Conservation (phyloP, 2,329 filamentous ascomycete species). For the Pleoardoris graminearum region DNA sequence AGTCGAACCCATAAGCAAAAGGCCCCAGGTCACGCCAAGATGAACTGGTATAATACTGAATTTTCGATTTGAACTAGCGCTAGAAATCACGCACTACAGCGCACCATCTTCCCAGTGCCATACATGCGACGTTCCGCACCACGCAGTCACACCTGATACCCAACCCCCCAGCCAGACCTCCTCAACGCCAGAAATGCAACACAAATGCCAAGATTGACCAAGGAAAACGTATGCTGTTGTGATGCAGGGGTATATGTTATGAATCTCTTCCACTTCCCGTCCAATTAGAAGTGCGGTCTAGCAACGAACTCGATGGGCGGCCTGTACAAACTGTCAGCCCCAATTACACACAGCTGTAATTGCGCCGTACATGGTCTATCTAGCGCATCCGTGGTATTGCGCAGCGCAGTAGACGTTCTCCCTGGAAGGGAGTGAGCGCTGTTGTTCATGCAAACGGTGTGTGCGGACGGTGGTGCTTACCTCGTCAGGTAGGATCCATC, state of each 20-base stretch:
- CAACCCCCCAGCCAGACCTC: background rate
- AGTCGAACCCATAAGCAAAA: too few relatives aligned
- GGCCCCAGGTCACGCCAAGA: too few relatives aligned
- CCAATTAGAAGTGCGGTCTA: slow-evolving; percentile 6
- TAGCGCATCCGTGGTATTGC: slow-evolving; percentile 20
- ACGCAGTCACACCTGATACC: background rate
- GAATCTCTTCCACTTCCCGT: background rate
- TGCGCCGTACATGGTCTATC: slow-evolving; percentile 3
- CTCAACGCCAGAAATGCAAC: slow-evolving; percentile 8
- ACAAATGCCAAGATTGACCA: background rate
- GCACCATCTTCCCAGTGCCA: too few relatives aligned
- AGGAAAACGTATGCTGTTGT: background rate
- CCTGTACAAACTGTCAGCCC: background rate
- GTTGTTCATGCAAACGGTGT: background rate
- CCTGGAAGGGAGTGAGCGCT: slow-evolving; percentile 15
- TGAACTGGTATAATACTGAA: too few relatives aligned
- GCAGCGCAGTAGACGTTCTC: slow-evolving; percentile 22
- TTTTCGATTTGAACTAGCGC: too few relatives aligned
- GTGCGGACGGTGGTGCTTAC: slow-evolving; percentile 19
- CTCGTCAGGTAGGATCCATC: slow-evolving; percentile 45
- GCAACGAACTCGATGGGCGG: slow-evolving; percentile 11
- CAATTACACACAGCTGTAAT: background rate
- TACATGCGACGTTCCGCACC: too few relatives aligned
- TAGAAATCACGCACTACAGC: too few relatives aligned
- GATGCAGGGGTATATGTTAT: slow-evolving; percentile 9